Base-by-base conservation (phyloP, 495 filamentous ascomycete genomes). In the Penicillium simplicissimum region DNA sequence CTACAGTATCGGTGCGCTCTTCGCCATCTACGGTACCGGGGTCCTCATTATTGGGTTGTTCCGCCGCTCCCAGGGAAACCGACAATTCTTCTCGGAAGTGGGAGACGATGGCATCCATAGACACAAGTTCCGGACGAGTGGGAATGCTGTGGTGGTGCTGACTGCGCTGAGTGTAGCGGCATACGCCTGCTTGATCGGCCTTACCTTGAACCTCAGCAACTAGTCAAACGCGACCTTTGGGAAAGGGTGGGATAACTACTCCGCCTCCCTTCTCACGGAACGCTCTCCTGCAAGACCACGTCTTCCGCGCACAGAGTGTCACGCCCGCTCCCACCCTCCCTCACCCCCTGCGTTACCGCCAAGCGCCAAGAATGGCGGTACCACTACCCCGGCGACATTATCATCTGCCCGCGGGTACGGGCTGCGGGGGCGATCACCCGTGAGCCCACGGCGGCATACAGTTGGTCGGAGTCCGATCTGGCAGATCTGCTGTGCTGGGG, bases 1-100 rank as follows among this genome's bases (percentile, higher is more conserved):
- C 83, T 98, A 97, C 76, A 83, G 87, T 64, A 94, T 96, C 63
- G 93, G 93, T 17, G 93, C 93, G 3, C 81, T 97, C 19, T 96
- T 96, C 69, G 93, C 94, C 8, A 87, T 91, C 36, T 97, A 97
- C 66, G 94, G 96, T 0, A 87, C 89, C 17, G 90, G 90, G 14
- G 84, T 98, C 14, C 75, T 98, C 66, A 79, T 90, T 8, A 90
- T 91, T 49, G 88, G 90, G 57, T 72, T 93, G 52, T 93, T 92
- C 71, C 82, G 95, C 15, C 85, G 96, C 59, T 88, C 92, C 61
- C 87, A 96, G 69, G 95, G 95, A 59, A 97, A 98, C 71, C 83
- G 83, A 55, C 93, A 97, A 72, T 97, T 98, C 74, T 97, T 97
- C 72, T 87, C 86, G 40, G 87, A 92, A 74, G 69, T 87, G 35